Percentiles rank a stretch among this genome's conserved stretches.
Evolutionary conservation across 805 yeast genomes (phyloP).

Genomic region (Candida alai): DNA sequence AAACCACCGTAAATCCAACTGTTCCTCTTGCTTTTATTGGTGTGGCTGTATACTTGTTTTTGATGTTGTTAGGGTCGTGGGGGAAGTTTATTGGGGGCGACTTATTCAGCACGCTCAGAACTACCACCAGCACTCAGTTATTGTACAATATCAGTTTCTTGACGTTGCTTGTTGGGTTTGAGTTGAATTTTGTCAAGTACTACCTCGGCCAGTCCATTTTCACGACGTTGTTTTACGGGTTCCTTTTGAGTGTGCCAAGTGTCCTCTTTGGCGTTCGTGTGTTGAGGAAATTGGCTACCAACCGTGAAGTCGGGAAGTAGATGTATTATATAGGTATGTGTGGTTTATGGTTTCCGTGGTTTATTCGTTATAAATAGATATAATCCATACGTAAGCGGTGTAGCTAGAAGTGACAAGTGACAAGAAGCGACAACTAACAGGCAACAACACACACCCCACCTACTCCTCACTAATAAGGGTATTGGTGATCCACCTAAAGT

Average conservation of each 20-base stretch:
- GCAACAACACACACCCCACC: background rate
- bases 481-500: conserved; percentile 54
- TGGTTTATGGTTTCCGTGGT: background rate
- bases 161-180: conserved; percentile 45
- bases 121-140: conserved; percentile 30
- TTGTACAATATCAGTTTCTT: conserved; percentile 44
- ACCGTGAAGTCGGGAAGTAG: conserved; percentile 25
- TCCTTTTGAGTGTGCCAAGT: conserved; percentile 49
- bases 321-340: background rate
- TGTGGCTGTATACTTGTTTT: conserved; percentile 38
- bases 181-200: conserved; percentile 53
- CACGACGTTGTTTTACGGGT: conserved; percentile 46
- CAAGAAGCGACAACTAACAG: background rate
- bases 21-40: conserved; percentile 51
- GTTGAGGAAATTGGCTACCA: conserved; percentile 43
- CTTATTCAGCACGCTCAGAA: conserved; percentile 32
- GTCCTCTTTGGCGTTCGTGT: conserved; percentile 64
- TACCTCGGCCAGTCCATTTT: conserved; percentile 60
- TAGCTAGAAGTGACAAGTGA: too few species aligned
- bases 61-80: conserved; percentile 46
- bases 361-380: too few species aligned
- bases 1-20: conserved; percentile 46
- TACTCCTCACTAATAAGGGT: conserved; percentile 37
- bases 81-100: conserved; percentile 21
- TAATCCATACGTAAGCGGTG: too few species aligned